Evolutionary conservation across 2,329 filamentous ascomycete genomes (phyloP), one percentile per base, ranked within the genome.

Genomic region (Aspergillus brasiliensis): DNA sequence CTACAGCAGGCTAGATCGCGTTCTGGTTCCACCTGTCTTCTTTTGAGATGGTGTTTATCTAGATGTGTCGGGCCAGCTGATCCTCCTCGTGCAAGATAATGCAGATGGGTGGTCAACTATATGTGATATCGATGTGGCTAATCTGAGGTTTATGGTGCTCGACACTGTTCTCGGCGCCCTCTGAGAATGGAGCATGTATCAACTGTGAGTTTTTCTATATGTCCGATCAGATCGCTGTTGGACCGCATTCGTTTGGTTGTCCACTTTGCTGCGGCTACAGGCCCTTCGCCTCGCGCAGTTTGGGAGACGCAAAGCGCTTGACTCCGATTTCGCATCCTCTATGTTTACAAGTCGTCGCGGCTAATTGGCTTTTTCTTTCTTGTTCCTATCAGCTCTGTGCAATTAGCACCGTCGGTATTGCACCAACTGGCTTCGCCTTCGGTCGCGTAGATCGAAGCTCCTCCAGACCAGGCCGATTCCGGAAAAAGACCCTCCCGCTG

Each of bases 341-440:
- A 42, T 34, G 4, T 25, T 42, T 56, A n/a, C 25, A 55, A 40
- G 34, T n/a, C 8, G 19, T 31, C 13, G 23, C n/a, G n/a, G 23
- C 53, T 57, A 17, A 54, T 47, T 56, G 25, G 42, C 28, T 38
- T 38, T 34, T 15, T 34, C 31, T 34, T 34, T 34, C 10, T 34
- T 34, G 10, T 11, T 34, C 6, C 13, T 5, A 28, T 52, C 67
- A 87, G 85, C 81, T 88, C 69, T 86, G 84, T 84, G 86, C 86
- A 70, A 78, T 85, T 73, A 84, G 84, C 79, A 86, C 84, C 69
- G 79, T 87, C 76, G 84, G 84, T 73, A 81, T 86, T 65, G 86
- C 85, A 65, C 81, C 83, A 58, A 79, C 85, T 59, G 86, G 86
- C 62, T 78, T 85, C 65, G 83, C 83, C 58, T 79, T 87, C 68